phyloP scores from a whole-genome alignment of 2,329 filamentous ascomycete species.

The Malbranchea zuffiana region DNA sequence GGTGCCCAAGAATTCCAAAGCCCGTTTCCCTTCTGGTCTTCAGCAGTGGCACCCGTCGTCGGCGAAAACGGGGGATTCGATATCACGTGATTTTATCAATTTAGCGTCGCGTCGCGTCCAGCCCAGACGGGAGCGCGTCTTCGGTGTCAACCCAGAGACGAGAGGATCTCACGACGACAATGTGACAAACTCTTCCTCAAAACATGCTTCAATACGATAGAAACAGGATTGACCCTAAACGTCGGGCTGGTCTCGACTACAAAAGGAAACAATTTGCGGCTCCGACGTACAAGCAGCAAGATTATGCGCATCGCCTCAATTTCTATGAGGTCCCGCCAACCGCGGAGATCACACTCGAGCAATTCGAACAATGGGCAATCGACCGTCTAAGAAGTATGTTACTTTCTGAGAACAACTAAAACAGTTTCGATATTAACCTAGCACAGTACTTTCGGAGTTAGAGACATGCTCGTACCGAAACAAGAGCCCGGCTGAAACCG shows the following conservation, averaged over 20 bases:
- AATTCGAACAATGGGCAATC: constrained; percentile 99
- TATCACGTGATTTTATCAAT: background rate
- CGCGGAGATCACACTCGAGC: constrained; percentile 85
- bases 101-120: background rate
- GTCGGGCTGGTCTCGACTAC: constrained; percentile 63
- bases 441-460: constrained; percentile 39
- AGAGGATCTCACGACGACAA: background rate
- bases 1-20: too few relatives aligned
- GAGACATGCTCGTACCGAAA: constrained; percentile 96
- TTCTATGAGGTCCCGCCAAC: constrained; percentile 84
- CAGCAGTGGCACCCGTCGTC: too few relatives aligned
- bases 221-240: constrained; percentile 49
- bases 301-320: constrained; percentile 80
- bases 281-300: constrained; percentile 61
- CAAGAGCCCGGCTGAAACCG: constrained; percentile 69
- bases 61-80: background rate
- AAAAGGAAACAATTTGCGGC: constrained; percentile 80
- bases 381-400: constrained; percentile 63
- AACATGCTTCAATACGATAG: constrained; percentile 36
- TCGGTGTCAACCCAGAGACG: background rate
- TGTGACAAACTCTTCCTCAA: background rate
- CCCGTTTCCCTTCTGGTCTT: too few relatives aligned
- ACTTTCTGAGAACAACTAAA: background rate
- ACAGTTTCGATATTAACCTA: background rate
- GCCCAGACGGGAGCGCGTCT: too few relatives aligned